phyloP scores from a whole-genome alignment of 164 flowering plant genomes.

The Platanus orientalis region DNA sequence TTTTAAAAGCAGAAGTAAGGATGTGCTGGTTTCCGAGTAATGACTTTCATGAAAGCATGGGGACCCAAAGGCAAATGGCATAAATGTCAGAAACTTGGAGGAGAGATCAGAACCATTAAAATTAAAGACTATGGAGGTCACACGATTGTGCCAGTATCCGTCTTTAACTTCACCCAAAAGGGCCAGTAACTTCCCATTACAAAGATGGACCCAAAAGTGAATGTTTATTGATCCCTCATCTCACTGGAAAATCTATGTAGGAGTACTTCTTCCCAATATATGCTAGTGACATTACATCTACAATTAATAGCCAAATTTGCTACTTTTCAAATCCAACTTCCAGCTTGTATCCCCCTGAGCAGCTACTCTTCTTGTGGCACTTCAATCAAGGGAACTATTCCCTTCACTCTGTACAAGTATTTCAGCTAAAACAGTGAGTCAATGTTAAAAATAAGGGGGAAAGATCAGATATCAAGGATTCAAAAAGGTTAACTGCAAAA shows the following conservation, averaged over 20 bases:
- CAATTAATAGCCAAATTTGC: background rate
- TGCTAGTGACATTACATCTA: background rate
- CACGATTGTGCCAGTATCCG: too few species aligned
- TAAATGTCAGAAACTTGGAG: too few species aligned
- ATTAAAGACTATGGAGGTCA: too few species aligned
- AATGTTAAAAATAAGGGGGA: background rate
- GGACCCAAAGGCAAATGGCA: too few species aligned
- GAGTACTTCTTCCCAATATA: background rate
- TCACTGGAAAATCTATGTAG: background rate
- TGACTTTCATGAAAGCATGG: too few species aligned
- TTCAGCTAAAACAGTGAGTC: background rate
- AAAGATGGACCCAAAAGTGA: background rate
- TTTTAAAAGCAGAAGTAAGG: conserved; percentile 15
- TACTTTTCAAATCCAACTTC: background rate
- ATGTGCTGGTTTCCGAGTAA: conserved; percentile 9
- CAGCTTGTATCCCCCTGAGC: conserved; percentile 2
- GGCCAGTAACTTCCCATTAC: background rate
- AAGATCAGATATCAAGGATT: background rate
- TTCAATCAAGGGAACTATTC: background rate
- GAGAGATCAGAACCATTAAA: too few species aligned
- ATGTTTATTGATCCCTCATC: background rate
- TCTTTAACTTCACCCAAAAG: too few species aligned
- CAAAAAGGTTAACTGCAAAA: background rate
- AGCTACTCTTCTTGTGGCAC: conserved; percentile 4
- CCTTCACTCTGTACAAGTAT: conserved; percentile 8